Conservation (phyloP, 1,139 yeast genomes). For the Yamadazyma dendronema region DNA sequence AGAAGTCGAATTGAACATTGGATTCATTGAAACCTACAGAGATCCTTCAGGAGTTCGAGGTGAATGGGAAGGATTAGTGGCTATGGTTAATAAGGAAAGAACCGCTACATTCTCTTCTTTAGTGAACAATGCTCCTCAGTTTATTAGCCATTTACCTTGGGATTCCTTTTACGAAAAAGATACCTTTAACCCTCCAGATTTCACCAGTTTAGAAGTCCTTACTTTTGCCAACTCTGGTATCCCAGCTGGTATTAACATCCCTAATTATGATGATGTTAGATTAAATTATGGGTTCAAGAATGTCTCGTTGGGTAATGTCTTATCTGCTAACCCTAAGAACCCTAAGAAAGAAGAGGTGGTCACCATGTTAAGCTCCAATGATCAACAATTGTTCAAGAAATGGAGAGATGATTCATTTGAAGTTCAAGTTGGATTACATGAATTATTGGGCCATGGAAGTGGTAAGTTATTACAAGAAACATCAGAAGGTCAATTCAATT, state of each 20-base stretch:
- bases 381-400: slow-evolving; percentile 59
- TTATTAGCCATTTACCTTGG: slow-evolving; percentile 77
- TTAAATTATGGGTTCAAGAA: slow-evolving; percentile 82
- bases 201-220: slow-evolving; percentile 83
- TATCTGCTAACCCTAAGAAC: slow-evolving; percentile 63
- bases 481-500: slow-evolving; percentile 65
- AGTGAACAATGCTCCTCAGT: slow-evolving; percentile 64
- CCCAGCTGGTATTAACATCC: slow-evolving; percentile 92
- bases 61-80: slow-evolving; percentile 91
- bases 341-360: slow-evolving; percentile 66
- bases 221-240: slow-evolving; percentile 88
- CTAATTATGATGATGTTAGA: slow-evolving; percentile 87
- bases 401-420: slow-evolving; percentile 84
- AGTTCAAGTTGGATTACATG: slow-evolving; percentile 91
- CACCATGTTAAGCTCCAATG: slow-evolving; percentile 57
- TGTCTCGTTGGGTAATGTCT: slow-evolving; percentile 82
- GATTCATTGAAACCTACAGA: slow-evolving; percentile 88
- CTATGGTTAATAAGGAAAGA: slow-evolving; percentile 87
- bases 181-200: slow-evolving; percentile 86
- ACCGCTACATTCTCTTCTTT: slow-evolving; percentile 74
- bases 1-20: slow-evolving; percentile 78
- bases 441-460: slow-evolving; percentile 88
- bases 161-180: slow-evolving; percentile 72
- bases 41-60: slow-evolving; percentile 92
- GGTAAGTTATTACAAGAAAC: slow-evolving; percentile 75